These are phyloP conservation scores for Rhizophora apiculata DNA, from an alignment of 345 rosid species.

Conservation along the genomic window DNA sequence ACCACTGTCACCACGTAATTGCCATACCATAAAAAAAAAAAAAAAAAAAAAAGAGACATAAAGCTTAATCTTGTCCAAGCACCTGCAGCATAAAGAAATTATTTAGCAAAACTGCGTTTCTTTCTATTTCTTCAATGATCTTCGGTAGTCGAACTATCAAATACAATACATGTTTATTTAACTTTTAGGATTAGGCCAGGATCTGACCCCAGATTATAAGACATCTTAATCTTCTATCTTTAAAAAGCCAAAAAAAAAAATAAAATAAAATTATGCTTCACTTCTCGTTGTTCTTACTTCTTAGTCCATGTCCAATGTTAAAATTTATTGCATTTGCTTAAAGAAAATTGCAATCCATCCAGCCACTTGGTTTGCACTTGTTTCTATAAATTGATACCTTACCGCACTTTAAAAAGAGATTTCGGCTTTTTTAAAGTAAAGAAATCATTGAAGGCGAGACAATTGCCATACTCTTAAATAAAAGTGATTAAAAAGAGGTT, in stretches of 20 bases:
- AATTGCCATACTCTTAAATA: not conserved
- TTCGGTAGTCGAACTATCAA: too few species aligned
- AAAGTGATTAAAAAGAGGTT: too few species aligned
- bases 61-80: too few species aligned
- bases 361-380: conserved; percentile 3
- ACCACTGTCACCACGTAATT: too few species aligned
- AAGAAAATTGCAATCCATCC: not conserved
- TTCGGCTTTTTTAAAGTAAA: not conserved
- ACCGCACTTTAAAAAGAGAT: not conserved
- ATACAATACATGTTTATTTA: too few species aligned
- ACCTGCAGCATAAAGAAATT: too few species aligned
- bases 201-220: not conserved
- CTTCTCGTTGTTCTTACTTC: not conserved
- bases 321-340: not conserved
- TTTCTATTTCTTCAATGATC: too few species aligned
- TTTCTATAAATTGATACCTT: not conserved
- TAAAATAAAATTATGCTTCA: not conserved
- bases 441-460: not conserved
- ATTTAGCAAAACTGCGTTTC: too few species aligned
- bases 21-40: too few species aligned
- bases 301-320: not conserved
- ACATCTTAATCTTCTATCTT: not conserved
- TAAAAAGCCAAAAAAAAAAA: not conserved
- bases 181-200: too few species aligned
- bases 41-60: too few species aligned